These are phyloP conservation scores for Globisporangium paddicum DNA, from an alignment of 352 stramenopile genomes.

Conservation along the genomic window DNA sequence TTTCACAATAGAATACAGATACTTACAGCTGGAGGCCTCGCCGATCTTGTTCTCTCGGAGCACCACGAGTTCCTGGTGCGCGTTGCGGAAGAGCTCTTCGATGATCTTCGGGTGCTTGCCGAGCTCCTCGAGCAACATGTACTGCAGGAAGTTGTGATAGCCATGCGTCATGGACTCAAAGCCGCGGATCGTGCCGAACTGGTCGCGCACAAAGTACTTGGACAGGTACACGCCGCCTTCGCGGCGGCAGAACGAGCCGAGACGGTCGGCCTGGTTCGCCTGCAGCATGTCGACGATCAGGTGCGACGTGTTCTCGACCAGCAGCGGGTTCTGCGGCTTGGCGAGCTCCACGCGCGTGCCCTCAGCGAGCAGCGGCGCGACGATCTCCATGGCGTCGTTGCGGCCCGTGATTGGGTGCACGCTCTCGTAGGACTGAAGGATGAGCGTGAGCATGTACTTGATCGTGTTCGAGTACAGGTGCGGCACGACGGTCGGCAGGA, in stretches of 20 bases:
- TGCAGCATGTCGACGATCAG: conserved; percentile 85
- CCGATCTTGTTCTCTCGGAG: conserved; percentile 37
- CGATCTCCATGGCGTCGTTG: conserved; percentile 86
- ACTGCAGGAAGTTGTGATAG: conserved; percentile 90
- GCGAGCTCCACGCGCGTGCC: conserved; percentile 39
- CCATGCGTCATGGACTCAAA: conserved; percentile 86
- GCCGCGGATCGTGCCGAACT: conserved; percentile 85
- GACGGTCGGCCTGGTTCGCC: conserved; percentile 79
- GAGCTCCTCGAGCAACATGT: conserved; percentile 84
- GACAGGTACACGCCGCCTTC: conserved; percentile 80
- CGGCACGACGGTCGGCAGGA: conserved; percentile 69
- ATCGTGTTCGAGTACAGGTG: conserved; percentile 87
- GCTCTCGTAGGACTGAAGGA: conserved; percentile 86
- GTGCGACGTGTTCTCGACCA: conserved; percentile 75
- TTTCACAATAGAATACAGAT: background rate
- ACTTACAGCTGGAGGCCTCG: conserved; percentile 51
- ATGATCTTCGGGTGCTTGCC: conserved; percentile 70
- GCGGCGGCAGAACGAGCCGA: conserved; percentile 76
- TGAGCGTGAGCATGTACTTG: conserved; percentile 88
- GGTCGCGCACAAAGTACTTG: conserved; percentile 87
- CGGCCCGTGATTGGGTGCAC: conserved; percentile 84
- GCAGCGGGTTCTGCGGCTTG: conserved; percentile 33
- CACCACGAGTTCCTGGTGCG: conserved; percentile 52
- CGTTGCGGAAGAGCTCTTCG: conserved; percentile 64
- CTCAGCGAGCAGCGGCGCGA: conserved; percentile 49